phyloP scores from a whole-genome alignment of 2,329 filamentous ascomycete species.

The Neopestalotiopsis clavispora region DNA sequence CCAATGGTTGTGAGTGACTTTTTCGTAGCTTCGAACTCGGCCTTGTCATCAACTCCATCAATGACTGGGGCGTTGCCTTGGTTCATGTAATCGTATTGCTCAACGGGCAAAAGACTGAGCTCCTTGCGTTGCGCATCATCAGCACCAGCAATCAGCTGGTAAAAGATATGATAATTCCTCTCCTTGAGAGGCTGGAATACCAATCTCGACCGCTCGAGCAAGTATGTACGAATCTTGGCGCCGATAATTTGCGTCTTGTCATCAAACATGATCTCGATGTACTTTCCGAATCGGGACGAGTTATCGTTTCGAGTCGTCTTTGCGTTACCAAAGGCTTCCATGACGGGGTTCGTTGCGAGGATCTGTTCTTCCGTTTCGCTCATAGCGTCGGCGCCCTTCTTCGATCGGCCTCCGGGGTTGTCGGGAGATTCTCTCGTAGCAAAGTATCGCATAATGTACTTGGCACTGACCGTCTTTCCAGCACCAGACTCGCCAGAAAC shows the following conservation, averaged over 20 bases:
- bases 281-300: conserved; percentile 98
- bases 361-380: conserved; percentile 99
- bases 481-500: conserved; percentile 99
- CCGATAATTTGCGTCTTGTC: conserved; percentile 94
- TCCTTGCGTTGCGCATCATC: conserved; percentile 82
- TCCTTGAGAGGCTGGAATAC: conserved; percentile 98
- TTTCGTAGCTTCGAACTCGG: conserved; percentile 88
- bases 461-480: conserved; percentile 98
- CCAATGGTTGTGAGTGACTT: conserved; percentile 88
- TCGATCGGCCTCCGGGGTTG: conserved; percentile 77
- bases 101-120: conserved; percentile 77
- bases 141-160: conserved; percentile 93
- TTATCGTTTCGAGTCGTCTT: conserved; percentile 99
- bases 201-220: conserved; percentile 91
- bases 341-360: conserved; percentile 96
- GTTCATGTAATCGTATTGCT: conserved; percentile 95
- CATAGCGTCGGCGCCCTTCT: conserved; percentile 79
- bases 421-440: conserved; percentile 95
- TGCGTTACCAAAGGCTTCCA: conserved; percentile 99
- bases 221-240: conserved; percentile 94
- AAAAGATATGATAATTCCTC: conserved; percentile 99
- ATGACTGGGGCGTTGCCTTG: conserved; percentile 91
- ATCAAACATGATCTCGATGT: conserved; percentile 99
- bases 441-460: conserved; percentile 99
- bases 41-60: conserved; percentile 93